Conservation (phyloP, 75 land plant species). For the Ceratopteris richardii region DNA sequence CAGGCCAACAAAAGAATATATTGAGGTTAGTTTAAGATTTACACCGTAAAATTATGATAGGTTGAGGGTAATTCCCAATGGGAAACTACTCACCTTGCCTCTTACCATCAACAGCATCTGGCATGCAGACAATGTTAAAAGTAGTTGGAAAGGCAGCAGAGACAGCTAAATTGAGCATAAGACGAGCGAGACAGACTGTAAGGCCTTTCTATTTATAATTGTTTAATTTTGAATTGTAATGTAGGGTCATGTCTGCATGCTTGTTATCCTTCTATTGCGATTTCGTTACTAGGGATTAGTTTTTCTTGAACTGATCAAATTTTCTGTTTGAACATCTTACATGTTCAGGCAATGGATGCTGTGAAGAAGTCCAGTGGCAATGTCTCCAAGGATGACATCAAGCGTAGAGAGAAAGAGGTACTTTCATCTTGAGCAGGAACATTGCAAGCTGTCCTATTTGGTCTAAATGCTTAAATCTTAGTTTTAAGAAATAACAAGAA, state of each 20-base stretch:
- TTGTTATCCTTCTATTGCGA: too few relatives aligned
- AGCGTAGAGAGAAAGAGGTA: slow-evolving; percentile 88
- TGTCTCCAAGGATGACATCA: slow-evolving; percentile 70
- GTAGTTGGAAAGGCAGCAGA: slow-evolving; percentile 70
- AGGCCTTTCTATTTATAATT: neutral
- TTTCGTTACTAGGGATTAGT: neutral
- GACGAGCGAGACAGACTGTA: slow-evolving; percentile 96
- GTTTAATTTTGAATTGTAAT: too few relatives aligned
- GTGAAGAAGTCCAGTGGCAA: slow-evolving; percentile 52
- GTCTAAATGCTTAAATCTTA: too few relatives aligned
- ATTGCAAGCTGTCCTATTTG: too few relatives aligned
- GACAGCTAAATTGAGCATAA: slow-evolving; percentile 81
- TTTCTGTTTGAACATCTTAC: too few relatives aligned
- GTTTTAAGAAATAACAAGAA: too few relatives aligned
- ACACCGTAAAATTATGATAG: neutral
- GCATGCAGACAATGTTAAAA: slow-evolving; percentile 67
- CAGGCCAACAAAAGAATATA: slow-evolving; percentile 83
- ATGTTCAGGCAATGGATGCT: slow-evolving; percentile 84
- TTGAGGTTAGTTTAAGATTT: slow-evolving; percentile 48
- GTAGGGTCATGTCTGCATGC: too few relatives aligned
- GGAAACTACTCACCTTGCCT: neutral
- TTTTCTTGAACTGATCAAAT: slow-evolving; percentile 5
- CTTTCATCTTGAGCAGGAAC: too few relatives aligned
- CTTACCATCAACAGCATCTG: neutral
- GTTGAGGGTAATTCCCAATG: neutral